Base-by-base conservation (phyloP, 257 asterid species). In the Solanum bulbocastanum region DNA sequence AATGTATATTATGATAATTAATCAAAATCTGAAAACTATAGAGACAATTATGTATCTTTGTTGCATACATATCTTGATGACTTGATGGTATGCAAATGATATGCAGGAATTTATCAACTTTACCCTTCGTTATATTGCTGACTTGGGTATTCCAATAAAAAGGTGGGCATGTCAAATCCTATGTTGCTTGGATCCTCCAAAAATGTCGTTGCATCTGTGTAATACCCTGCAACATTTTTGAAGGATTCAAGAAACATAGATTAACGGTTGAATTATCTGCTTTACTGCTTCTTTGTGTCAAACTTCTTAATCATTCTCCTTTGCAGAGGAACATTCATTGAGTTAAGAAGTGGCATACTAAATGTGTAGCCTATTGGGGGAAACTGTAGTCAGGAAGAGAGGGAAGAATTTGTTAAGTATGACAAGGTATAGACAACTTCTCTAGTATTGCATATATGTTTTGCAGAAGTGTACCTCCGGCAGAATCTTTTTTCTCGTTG, bases 331-430 rank as follows among this genome's bases (percentile, higher is more conserved):
- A 97, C 98, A 69, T 94, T 97, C 86, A 93, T 97, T 49, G 99
- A 97, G 90, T 97, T 96, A 71, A 95, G 99, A 79, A 96, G 94
- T 90, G 99, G 98, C 84, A 96, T 96, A 98, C 92, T 97, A 87
- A 97, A 97, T 87, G 98, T 97, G 35, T 97, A 98, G 11, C 99
- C 99, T 86, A 96, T 97, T 32, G 99, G 99, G 86, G 92, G 99
- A 90, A 15, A 96, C 92, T 95, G 99, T 92, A 97, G 98, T 69
- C 99, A 52, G 91, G 99, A 94, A 90, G 98, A 97, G 86, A 89
- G 99, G 87, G 98, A 94, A 27, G 98, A 94, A 91, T 97, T 96
- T 39, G 98, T 94, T 83, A 92, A 94, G 89, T 97, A 96, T 90
- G 99, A 97, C 89, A 97, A 94, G 99, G 99, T 96, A 94, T 76